Base-by-base conservation (phyloP, 1,284 basidiomycete genomes). In the Heterobasidion occidentale region DNA sequence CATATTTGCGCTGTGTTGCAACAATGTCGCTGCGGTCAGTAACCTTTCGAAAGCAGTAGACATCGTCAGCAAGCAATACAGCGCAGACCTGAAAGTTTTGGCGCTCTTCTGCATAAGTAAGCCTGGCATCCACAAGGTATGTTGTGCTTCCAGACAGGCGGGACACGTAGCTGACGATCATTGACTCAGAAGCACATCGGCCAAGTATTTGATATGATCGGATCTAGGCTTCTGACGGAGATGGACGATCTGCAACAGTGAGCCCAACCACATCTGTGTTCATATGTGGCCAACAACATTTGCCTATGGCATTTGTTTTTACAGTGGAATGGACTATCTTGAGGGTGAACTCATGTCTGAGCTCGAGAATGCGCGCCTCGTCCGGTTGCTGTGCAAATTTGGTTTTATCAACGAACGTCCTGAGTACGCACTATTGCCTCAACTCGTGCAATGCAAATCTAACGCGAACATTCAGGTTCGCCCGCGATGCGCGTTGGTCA, bases 371-470 rank as follows among this genome's bases (percentile, higher is more conserved):
- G 94, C 90, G 1, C 80, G 97, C 38, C 77, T 99, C n/a, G 90
- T 98, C 33, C 81, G 97, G 49, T 73, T 99, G 56, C 74, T 99
- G 60, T 88, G 87, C 73, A 99, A 99, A 74, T 89, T 99, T 64
- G 92, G 93, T 0, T 98, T 98, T 71, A 98, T 99, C 75, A 98
- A 98, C 70, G 97, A 99, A 69, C 82, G 97, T 15, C 96, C 96
- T 9, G 96, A 98, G 91, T 96, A 65, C 60, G 89, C 79, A 27
- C 9, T 53, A 6, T 6, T 11, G 52, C 15, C 35, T 44, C 17
- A 49, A 50, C 15, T 34, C n/a, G 35, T 38, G 34, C n/a, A 53
- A 15, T 51, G 44, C 35, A 9, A 36, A 44, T 19, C 20, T 19
- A 1, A 36, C 19, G 45, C 36, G 51, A 44, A 15, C 27, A 9